These are phyloP conservation scores for Pyricularia sp. DNA, from an alignment of 2,329 filamentous ascomycete species.

Conservation along the genomic window DNA sequence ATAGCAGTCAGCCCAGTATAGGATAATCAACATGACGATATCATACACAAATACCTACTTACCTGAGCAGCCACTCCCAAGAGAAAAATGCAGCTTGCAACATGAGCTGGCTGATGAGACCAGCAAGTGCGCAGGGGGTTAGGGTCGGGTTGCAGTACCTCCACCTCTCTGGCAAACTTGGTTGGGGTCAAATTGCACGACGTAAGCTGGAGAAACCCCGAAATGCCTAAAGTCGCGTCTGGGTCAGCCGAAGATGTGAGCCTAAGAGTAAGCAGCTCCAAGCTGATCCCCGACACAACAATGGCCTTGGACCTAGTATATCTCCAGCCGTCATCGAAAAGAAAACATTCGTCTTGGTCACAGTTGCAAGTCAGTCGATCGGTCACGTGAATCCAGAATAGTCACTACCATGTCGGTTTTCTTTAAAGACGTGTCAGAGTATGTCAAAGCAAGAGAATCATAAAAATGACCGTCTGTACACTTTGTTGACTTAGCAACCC, in stretches of 20 bases:
- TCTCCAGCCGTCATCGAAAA: neutral
- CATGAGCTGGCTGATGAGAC: neutral
- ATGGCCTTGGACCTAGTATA: neutral
- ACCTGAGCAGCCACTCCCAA: too few relatives aligned
- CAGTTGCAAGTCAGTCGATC: neutral
- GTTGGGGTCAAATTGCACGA: neutral
- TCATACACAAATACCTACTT: too few relatives aligned
- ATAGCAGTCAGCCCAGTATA: neutral
- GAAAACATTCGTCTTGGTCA: neutral
- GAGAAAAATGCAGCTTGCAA: too few relatives aligned
- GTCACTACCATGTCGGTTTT: slow-evolving; percentile 24
- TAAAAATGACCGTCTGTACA: neutral
- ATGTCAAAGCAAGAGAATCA: slow-evolving; percentile 14
- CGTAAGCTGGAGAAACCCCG: neutral
- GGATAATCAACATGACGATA: neutral
- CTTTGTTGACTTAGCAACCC: neutral
- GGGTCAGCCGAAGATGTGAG: neutral
- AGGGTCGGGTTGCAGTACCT: neutral
- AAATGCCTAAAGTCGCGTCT: neutral
- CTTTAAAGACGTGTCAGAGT: slow-evolving; percentile 27
- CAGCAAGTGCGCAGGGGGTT: neutral
- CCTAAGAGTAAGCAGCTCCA: neutral
- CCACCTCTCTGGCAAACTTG: neutral
- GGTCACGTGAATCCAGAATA: neutral
- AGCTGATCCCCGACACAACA: neutral